phyloP scores from a whole-genome alignment of 257 asterid species.

The Przewalskia tangutica region DNA sequence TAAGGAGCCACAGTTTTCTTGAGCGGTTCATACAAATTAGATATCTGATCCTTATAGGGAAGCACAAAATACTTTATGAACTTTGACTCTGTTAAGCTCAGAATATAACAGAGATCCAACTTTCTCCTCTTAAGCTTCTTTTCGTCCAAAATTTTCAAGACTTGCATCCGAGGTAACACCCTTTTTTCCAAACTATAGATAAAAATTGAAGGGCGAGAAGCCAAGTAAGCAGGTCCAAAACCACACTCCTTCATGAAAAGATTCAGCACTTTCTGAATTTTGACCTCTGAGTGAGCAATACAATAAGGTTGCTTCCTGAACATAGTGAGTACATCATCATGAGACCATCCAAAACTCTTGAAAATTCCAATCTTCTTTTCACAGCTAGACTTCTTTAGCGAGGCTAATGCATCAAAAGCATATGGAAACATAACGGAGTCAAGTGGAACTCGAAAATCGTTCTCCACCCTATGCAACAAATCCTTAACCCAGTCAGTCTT shows the following conservation, averaged over 20 bases:
- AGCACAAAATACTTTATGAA: background rate
- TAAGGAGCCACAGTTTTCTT: background rate
- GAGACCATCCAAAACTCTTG: background rate
- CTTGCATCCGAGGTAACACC: constrained; percentile 6
- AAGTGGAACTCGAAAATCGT: background rate
- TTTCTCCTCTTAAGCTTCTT: constrained; percentile 1
- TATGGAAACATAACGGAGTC: constrained; percentile 1
- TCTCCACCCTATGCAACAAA: background rate
- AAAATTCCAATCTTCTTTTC: background rate
- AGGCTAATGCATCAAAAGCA: background rate
- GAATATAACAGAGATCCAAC: background rate
- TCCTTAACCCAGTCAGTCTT: background rate
- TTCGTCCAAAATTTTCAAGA: constrained; percentile 6
- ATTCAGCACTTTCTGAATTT: background rate
- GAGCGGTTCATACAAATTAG: background rate
- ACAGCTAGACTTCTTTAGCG: background rate
- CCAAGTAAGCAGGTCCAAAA: background rate
- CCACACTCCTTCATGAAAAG: background rate
- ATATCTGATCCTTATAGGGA: constrained; percentile 11
- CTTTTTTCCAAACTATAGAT: constrained; percentile 10
- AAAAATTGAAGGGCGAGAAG: background rate
- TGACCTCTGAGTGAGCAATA: background rate
- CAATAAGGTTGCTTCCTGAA: background rate
- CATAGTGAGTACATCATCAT: background rate
- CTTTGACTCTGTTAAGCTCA: background rate